These are phyloP conservation scores for Aspergillus fumigatus DNA, from an alignment of 2,329 filamentous ascomycete genomes.

Conservation along the genomic window DNA sequence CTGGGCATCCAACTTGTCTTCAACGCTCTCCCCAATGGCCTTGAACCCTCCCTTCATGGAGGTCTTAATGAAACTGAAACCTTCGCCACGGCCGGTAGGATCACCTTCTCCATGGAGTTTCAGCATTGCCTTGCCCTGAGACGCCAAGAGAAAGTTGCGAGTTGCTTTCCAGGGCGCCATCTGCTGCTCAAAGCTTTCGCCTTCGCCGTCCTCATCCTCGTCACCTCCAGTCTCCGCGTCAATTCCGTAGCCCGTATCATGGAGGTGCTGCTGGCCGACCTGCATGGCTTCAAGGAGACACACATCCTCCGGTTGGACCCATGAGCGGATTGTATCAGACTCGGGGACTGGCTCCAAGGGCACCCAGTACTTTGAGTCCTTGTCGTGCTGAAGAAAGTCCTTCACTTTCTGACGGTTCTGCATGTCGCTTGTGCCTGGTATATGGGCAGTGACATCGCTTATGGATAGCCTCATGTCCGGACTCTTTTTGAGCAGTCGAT, in stretches of 20 bases:
- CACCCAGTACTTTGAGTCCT: slow-evolving; percentile 82
- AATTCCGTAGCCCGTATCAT: slow-evolving; percentile 80
- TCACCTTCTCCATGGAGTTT: slow-evolving; percentile 92
- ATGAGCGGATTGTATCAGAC: slow-evolving; percentile 71
- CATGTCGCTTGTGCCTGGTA: slow-evolving; percentile 87
- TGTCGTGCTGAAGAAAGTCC: slow-evolving; percentile 89
- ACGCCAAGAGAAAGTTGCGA: slow-evolving; percentile 93
- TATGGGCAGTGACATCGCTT: slow-evolving; percentile 84
- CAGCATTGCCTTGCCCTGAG: slow-evolving; percentile 93
- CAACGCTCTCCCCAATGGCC: slow-evolving; percentile 80
- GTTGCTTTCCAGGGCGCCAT: slow-evolving; percentile 95
- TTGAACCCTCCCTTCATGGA: slow-evolving; percentile 99
- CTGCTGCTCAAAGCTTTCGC: slow-evolving; percentile 76
- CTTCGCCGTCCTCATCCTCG: slow-evolving; percentile 61
- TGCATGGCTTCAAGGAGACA: slow-evolving; percentile 96
- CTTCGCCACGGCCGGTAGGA: slow-evolving; percentile 86
- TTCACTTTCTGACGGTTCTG: slow-evolving; percentile 96
- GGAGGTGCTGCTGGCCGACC: slow-evolving; percentile 82
- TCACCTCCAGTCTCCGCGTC: slow-evolving; percentile 63
- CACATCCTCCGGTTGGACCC: slow-evolving; percentile 94
- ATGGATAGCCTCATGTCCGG: slow-evolving; percentile 65
- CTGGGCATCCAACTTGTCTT: slow-evolving; percentile 80
- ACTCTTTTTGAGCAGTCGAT: slow-evolving; percentile 77
- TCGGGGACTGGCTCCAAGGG: slow-evolving; percentile 75
- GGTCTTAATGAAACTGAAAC: slow-evolving; percentile 94